A percentile compares a stretch with the other conserved stretches of the same genome.
Conservation (phyloP, 305 asterid species). For the Fraxinus baroniana region DNA sequence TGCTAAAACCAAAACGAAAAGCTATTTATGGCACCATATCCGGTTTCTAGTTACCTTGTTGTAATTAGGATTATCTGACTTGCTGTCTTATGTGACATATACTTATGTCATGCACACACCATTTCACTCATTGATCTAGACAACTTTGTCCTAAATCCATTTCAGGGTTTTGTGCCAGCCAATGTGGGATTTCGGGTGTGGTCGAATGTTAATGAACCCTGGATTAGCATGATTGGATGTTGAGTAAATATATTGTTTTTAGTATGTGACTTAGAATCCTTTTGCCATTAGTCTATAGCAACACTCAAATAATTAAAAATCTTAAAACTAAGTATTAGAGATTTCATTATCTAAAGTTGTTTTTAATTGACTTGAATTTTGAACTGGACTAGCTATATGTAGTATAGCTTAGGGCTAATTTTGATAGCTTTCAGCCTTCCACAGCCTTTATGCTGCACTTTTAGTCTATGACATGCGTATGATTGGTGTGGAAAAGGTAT, state of each 20-base stretch:
- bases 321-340: background rate
- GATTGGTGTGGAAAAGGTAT: background rate
- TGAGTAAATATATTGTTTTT: background rate
- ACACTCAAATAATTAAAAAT: background rate
- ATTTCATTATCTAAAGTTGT: background rate
- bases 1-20: background rate
- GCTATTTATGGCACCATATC: background rate
- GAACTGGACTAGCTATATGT: background rate
- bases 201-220: background rate
- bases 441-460: background rate
- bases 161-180: background rate
- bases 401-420: background rate
- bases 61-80: background rate
- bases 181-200: background rate
- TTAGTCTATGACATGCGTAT: background rate
- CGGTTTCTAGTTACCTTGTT: background rate
- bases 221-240: background rate
- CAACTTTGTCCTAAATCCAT: background rate
- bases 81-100: background rate
- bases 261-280: background rate
- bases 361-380: background rate
- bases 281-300: background rate
- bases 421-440: slow-evolving; percentile 7
- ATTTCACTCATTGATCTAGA: background rate
- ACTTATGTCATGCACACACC: background rate